Evolutionary conservation across 768 basidiomycete genomes (phyloP).

Genomic region (Lactifluus pinguis): DNA sequence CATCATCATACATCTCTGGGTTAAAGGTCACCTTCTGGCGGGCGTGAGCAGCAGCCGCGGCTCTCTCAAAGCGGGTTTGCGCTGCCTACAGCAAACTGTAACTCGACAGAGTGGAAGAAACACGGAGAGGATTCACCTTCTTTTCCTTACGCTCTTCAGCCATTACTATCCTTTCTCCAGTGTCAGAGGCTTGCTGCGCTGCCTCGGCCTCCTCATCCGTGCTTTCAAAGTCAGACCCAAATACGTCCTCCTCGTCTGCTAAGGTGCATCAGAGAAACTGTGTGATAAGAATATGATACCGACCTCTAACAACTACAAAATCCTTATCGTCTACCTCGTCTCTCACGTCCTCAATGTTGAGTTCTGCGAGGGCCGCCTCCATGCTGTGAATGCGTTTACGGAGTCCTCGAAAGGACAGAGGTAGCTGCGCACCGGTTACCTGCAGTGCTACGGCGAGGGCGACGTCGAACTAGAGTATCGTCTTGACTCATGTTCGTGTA

Average conservation of each 20-base stretch:
- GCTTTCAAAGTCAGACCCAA: constrained; percentile 78
- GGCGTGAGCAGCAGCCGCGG: constrained; percentile 57
- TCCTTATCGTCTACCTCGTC: constrained; percentile 63
- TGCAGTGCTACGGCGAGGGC: constrained; percentile 63
- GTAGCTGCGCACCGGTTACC: constrained; percentile 53
- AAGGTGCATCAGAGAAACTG: background rate
- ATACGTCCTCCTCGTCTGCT: constrained; percentile 72
- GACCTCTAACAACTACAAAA: constrained; percentile 59
- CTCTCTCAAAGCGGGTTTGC: constrained; percentile 49
- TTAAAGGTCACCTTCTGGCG: constrained; percentile 62
- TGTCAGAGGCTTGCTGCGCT: constrained; percentile 43
- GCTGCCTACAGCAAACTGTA: constrained; percentile 33
- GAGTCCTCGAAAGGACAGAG: background rate
- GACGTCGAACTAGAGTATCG: constrained; percentile 46
- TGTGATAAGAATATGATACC: background rate
- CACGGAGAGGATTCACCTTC: constrained; percentile 32
- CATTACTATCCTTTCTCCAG: constrained; percentile 45
- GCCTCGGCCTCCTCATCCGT: constrained; percentile 55
- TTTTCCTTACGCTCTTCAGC: constrained; percentile 52
- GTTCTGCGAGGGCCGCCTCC: constrained; percentile 69
- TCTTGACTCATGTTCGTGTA: constrained; percentile 23
- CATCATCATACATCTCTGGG: constrained; percentile 33
- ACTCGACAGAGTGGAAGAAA: background rate
- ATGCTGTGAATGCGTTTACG: constrained; percentile 38
- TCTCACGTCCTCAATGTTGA: constrained; percentile 39